Evolutionary conservation across 257 asterid genomes (phyloP), one percentile per base, ranked within the genome.

Genomic region (Solanum gracilifrons): DNA sequence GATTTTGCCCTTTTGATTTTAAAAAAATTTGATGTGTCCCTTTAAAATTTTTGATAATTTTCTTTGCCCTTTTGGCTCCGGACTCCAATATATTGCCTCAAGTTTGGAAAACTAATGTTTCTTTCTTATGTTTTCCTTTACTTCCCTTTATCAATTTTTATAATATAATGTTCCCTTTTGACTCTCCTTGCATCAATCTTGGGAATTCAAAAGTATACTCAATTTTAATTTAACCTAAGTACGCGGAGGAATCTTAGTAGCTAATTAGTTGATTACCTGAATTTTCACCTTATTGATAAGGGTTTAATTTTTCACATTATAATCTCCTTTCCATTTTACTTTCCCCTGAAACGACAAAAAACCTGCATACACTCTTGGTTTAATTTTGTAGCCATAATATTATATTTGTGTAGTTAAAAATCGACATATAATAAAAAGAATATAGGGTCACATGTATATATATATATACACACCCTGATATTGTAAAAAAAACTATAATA

Each of bases 71-170:
- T 37, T 37, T 37, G 1, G 1, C 11, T 37, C 11, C 41, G 3
- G 0, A 37, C 10, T 37, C 41, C 69, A 69, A 69, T 64, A 64
- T 25, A 66, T 13, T 12, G 27, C 33, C 64, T 72, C 43, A 51
- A 66, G 87, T 83, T 89, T 89, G 15, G 48, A 71, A 84, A 85
- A 25, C 36, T 85, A 35, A 51, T 82, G 64, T 79, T n/a, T 58
- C 43, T 37, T 88, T 69, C 43, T 48, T 88, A 4, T 39, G 51
- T 39, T 82, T 51, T 58, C 12, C 80, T 5, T 85, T 72, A n/a
- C 32, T 82, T 62, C 48, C 51, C 55, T 85, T 86, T 46, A 58
- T 86, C 73, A 13, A 79, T 41, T 79, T 43, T 8, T 73, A 46
- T 74, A 7, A 55, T 66, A 64, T 66, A 66, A 66, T 85, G 43